Evolutionary conservation across 2,329 filamentous ascomycete genomes (phyloP), one percentile per base, ranked within the genome.

Genomic region (Bipolaris zeicola): DNA sequence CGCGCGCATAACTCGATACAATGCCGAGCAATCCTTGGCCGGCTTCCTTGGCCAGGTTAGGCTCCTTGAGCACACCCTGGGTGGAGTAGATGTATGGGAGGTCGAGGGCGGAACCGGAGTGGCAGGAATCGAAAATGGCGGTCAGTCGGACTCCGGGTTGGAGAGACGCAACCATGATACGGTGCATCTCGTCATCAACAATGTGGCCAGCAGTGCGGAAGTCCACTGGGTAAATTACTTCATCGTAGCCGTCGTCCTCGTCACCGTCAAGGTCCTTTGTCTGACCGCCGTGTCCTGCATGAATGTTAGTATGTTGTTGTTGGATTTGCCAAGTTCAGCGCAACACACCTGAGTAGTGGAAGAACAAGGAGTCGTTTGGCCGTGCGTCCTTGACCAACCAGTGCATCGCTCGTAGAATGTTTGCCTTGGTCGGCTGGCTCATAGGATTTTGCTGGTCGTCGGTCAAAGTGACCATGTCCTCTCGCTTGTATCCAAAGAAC

Each of bases 381-480:
- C 85, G 85, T 4, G 94, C 93, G 72, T 96, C 93, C 78, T 96
- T 96, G 55, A 97, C 92, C 18, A 98, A 81, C 94, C 94, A 98
- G 75, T 97, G 93, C 94, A 98, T 98, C 28, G 94, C 94, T 50
- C 94, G 86, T 36, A 98, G 78, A 53, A 98, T 96, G 73, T 98
- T 98, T 65, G 91, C 90, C 77, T 97, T 97, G 5, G 92, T 96
- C 7, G 94, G 94, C 79, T 96, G 92, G 78, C 92, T 96, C 90
- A 97, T 96, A 24, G 92, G 91, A 68, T 96, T 96, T 75, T 96
- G 92, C 79, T 97, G 93, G 74, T 98, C 94, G 73, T 98, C 94
- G 37, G 94, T 97, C 74, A 98, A 83, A 60, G 95, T 88, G 18
- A 98, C 94, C 94, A 98, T 98, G 72, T 98, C 93, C 77, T 97